A percentile compares a stretch with the other conserved stretches of the same genome.
Conservation (phyloP, 768 basidiomycete genomes). For the Leccinum aurantiacum region DNA sequence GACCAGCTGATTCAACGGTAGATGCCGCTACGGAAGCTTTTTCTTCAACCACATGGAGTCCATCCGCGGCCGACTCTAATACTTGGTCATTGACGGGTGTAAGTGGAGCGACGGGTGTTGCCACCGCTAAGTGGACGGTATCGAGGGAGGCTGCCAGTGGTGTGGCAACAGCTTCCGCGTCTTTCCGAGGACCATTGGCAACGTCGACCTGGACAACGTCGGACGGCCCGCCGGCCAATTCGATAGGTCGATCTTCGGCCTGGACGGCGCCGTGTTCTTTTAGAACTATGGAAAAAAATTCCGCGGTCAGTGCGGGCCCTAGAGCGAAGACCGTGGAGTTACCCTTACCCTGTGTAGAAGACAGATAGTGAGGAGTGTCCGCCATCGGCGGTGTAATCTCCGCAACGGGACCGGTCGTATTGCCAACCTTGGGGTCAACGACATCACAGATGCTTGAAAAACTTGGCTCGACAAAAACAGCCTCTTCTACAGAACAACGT, state of each 20-base stretch:
- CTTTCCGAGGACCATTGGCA: slow-evolving; percentile 6
- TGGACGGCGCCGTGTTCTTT: not conserved
- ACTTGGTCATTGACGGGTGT: not conserved
- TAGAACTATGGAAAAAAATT: not conserved
- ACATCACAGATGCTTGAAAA: not conserved
- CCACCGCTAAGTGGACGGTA: not conserved
- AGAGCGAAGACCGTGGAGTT: slow-evolving; percentile 2
- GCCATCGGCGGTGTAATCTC: slow-evolving; percentile 1
- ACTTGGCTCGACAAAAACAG: slow-evolving; percentile 4
- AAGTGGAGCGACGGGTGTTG: slow-evolving; percentile 1
- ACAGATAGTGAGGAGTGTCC: slow-evolving; percentile 2
- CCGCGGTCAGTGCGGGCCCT: not conserved
- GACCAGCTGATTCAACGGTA: slow-evolving; percentile 7
- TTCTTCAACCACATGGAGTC: slow-evolving; percentile 4
- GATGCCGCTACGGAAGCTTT: slow-evolving; percentile 7
- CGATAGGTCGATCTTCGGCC: not conserved
- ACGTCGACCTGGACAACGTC: slow-evolving; percentile 5
- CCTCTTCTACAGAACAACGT: slow-evolving; percentile 10
- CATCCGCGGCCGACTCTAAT: slow-evolving; percentile 1
- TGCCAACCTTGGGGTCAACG: not conserved
- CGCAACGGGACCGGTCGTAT: not conserved
- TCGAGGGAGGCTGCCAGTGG: not conserved
- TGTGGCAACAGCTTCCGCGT: slow-evolving; percentile 5
- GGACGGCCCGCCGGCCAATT: not conserved
- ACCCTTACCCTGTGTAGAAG: not conserved